Base-by-base conservation (phyloP, 2,329 filamentous ascomycete genomes). In the Trichoderma koningiopsis region DNA sequence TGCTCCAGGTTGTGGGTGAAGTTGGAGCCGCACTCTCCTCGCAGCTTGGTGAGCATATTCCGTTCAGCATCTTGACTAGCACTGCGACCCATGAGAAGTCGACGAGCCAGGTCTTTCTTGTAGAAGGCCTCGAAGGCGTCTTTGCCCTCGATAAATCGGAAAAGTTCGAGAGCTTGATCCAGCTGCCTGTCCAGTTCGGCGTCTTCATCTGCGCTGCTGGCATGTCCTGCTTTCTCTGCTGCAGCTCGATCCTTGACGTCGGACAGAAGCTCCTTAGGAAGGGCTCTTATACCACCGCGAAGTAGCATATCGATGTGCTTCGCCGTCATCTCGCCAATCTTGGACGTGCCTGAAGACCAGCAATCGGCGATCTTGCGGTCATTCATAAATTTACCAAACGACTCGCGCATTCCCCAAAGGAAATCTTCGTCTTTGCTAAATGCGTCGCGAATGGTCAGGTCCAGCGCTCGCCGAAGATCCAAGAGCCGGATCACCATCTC, bases 101-200 rank as follows among this genome's bases (percentile, higher is more conserved):
- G 88, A 19, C 94, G 88, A 0, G 96, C 95, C 62, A 99, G 86
- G 76, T 98, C 96, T 76, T 96, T 97, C 84, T 99, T 99, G 86
- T 99, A 99, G 78, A 99, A 99, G 1, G 96, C 95, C 78, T 99
- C 96, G 72, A 99, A 99, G 0, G 97, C 92, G 68, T 96, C 95
- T 79, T 99, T 99, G 73, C 96, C 96, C 77, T 98, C 91, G 40
- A 99, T 93, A 79, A 98, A 98, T 5, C 96, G 89, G 86, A 99
- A 99, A 5, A 99, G 84, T 78, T 98, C 95, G 3, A 99, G 84
- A 0, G 93, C 94, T 76, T 96, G 92, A 74, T 99, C 94, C 13
- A 99, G 85, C 77, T 98, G 96, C 47, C 91, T 89, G 76, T 97
- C 94, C 70, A 99, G 87, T 79, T 97, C 94, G 0, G 91, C 90